Base-by-base conservation (phyloP, 306 rosid genomes). In the Quercus parvula region DNA sequence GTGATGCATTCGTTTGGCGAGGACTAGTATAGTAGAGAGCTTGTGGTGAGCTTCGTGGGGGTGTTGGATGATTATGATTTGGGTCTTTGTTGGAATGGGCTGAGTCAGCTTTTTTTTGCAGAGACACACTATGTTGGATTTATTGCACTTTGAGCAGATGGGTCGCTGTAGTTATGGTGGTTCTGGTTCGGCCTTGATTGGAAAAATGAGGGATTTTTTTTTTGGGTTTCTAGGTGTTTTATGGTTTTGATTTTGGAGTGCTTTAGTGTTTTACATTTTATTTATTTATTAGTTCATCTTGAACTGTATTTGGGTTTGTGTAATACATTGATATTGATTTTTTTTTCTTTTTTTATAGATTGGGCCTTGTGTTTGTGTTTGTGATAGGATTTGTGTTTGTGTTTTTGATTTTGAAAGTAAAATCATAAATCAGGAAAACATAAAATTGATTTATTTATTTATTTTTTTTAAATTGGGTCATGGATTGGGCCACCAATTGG, bases 1-100 rank as follows among this genome's bases (percentile, higher is more conserved):
- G 11, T 38, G 46, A 38, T 7, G 46, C 6, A 38, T 38, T 38
- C 92, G 80, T 61, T 82, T 83, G 79, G 89, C 84, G 79, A 92
- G 94, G 82, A 94, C 11, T 1, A 92, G 99, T 1, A 97, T 92
- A 59, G 99, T 94, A 87, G 97, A 92, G 79, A 92, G 97, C 84
- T 90, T 91, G 91, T 94, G 97, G 11, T 81, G 85, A 6, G 97
- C 86, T 44, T 94, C 99, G 85, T 94, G 95, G 0, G 99, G 97
- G 78, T 94, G 99, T 58, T 91, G 97, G 77, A 94, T 85, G 79
- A 92, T 91, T 69, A 91, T 56, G 74, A 92, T 35, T 46, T 74
- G 88, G 74, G 94, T 91, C 31, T 54, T 35, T 52, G 92, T 91
- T 44, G 71, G 72, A 51, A 92, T 92, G n/a, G 97, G 97, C 18